Conservation (phyloP, 2,329 filamentous ascomycete genomes). For the Neofusicoccum laricinum region DNA sequence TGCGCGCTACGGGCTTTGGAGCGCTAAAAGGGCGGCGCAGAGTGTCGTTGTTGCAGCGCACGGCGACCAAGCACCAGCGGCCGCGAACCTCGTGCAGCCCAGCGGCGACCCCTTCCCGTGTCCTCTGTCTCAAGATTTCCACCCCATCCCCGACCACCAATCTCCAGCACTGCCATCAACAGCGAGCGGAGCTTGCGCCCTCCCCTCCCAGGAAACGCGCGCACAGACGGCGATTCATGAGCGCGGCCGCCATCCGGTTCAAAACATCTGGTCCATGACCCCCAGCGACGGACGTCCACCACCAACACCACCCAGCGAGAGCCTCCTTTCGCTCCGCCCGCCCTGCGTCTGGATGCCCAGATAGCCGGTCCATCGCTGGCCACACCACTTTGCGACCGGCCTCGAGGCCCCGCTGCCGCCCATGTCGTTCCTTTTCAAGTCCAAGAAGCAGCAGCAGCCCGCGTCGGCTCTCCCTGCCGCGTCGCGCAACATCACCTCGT, state of each 20-base stretch:
- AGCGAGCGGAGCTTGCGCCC: not conserved
- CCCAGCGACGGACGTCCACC: slow-evolving; percentile 2
- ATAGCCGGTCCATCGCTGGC: slow-evolving; percentile 13
- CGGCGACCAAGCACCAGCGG: not conserved
- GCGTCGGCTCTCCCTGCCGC: slow-evolving; percentile 50
- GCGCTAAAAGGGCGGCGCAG: not conserved
- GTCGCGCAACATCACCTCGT: slow-evolving; percentile 55
- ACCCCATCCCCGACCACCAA: slow-evolving; percentile 5
- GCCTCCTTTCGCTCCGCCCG: slow-evolving; percentile 11
- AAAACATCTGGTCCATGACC: slow-evolving; percentile 15
- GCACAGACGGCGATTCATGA: slow-evolving; percentile 12
- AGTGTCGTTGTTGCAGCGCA: slow-evolving; percentile 2
- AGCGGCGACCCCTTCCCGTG: slow-evolving; percentile 10
- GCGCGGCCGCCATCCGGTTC: slow-evolving; percentile 9
- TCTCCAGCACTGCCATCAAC: not conserved
- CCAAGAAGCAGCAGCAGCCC: slow-evolving; percentile 38
- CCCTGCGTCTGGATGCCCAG: slow-evolving; percentile 16
- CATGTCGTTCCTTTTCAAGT: slow-evolving; percentile 55
- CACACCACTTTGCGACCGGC: slow-evolving; percentile 9
- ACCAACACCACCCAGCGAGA: not conserved
- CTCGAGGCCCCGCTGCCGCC: slow-evolving; percentile 4
- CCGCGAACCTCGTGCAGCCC: slow-evolving; percentile 8
- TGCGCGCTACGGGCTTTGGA: not conserved
- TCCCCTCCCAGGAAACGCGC: slow-evolving; percentile 4
- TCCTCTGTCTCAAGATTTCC: slow-evolving; percentile 11